These are phyloP conservation scores for Cytospora chrysosperma DNA, from an alignment of 2,329 filamentous ascomycete genomes.

Conservation along the genomic window DNA sequence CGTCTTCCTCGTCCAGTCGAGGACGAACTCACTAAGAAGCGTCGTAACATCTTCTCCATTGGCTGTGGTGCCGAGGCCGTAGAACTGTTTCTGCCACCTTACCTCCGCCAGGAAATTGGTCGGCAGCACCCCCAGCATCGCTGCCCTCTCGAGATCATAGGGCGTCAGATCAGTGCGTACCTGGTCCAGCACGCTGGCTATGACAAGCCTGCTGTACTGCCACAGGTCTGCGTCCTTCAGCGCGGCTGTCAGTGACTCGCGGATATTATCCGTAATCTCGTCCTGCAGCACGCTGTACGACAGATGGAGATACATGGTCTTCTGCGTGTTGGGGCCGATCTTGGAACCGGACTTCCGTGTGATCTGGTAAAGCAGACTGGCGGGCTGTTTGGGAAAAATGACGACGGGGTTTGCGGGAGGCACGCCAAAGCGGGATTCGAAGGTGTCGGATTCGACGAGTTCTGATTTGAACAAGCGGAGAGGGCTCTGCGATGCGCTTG, in stretches of 20 bases:
- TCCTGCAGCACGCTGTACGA: slow-evolving; percentile 76
- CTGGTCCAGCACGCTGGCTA: slow-evolving; percentile 44
- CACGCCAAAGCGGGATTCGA: slow-evolving; percentile 61
- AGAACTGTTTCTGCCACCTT: slow-evolving; percentile 50
- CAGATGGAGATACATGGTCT: slow-evolving; percentile 66
- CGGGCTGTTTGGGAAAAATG: slow-evolving; percentile 79
- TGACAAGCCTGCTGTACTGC: slow-evolving; percentile 48
- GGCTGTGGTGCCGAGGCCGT: slow-evolving; percentile 45
- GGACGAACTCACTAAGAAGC: slow-evolving; percentile 37
- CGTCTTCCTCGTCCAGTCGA: slow-evolving; percentile 39
- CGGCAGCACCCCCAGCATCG: slow-evolving; percentile 51
- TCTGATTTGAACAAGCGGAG: slow-evolving; percentile 70
- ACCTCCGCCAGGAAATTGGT: slow-evolving; percentile 48
- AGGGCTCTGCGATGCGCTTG: slow-evolving; percentile 73
- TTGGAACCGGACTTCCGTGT: slow-evolving; percentile 47
- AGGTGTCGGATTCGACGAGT: slow-evolving; percentile 68
- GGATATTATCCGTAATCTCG: slow-evolving; percentile 59
- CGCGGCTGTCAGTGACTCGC: slow-evolving; percentile 41
- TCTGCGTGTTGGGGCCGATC: slow-evolving; percentile 37
- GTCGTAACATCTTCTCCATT: slow-evolving; percentile 27
- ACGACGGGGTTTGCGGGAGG: slow-evolving; percentile 53
- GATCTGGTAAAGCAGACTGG: slow-evolving; percentile 78
- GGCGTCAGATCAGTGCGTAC: slow-evolving; percentile 44
- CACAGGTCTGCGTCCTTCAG: slow-evolving; percentile 42
- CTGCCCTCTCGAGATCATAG: slow-evolving; percentile 56